Base-by-base conservation (phyloP, 257 asterid species). In the Lithospermum erythrorhizon region DNA sequence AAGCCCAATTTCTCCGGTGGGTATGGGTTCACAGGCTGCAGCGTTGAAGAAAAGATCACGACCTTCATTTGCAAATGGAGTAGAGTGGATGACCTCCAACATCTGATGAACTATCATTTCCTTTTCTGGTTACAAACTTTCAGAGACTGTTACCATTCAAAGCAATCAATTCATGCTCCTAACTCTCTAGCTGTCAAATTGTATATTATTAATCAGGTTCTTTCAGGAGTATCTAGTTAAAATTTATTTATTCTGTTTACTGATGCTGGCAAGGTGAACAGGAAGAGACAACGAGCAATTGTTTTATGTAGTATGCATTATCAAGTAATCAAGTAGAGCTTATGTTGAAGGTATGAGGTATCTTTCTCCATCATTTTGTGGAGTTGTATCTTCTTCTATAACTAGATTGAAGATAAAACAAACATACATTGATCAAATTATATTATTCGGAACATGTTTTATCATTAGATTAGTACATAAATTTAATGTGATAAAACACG, bases 11-110 rank as follows among this genome's bases (percentile, higher is more conserved):
- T 76, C 90, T 70, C 77, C 78, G 5, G 41, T 72, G 41, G 73
- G 71, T 30, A 47, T 65, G 19, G 74, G 63, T 56, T 68, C 82
- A n/a, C 85, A 74, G 57, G 63, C 72, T 55, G 72, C 81, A 27
- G 83, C 72, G 23, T 58, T 75, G 54, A 89, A 80, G 90, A 86
- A 86, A 77, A 52, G 55, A 52, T 20, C 22, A n/a, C 55, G 55
- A 52, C 55, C 55, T 52, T 18, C 22, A n/a, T 52, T 20, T n/a
- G 55, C 21, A 52, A 52, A 52, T 52, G 55, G 18, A 18, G 20
- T 76, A 66, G 90, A 83, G 72, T 86, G 96, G 96, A 78, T 70
- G 78, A 76, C 76, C 82, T 59, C 87, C 16, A 86, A 81, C 66
- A 79, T 78, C 30, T 61, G 73, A 60, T 73, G 63, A 27, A 17